These are phyloP conservation scores for Betula pendula DNA, from an alignment of 306 rosid species.

Conservation along the genomic window DNA sequence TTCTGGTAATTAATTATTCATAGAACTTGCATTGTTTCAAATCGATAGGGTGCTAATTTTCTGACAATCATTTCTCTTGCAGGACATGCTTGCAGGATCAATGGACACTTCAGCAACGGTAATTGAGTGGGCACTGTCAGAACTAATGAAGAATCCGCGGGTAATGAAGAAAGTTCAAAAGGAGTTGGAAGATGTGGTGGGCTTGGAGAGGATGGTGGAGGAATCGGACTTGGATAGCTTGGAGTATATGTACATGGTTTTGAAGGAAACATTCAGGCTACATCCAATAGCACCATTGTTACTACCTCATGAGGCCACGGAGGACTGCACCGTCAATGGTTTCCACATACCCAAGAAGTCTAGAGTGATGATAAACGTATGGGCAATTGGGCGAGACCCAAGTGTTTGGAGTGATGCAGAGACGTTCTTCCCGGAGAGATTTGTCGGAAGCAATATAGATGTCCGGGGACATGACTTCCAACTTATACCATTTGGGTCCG, in stretches of 20 bases:
- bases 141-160: conserved; percentile 50
- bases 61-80: not conserved
- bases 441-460: conserved; percentile 23
- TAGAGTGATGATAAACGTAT: conserved; percentile 22
- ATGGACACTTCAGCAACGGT: conserved; percentile 62
- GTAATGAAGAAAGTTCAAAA: conserved; percentile 59
- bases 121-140: conserved; percentile 54
- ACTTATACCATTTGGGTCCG: conserved; percentile 25
- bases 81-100: conserved; percentile 59
- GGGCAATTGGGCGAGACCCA: conserved; percentile 35
- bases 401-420: conserved; percentile 33
- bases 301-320: conserved; percentile 49
- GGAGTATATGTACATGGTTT: conserved; percentile 45
- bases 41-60: not conserved
- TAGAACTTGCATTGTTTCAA: not conserved
- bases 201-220: conserved; percentile 57
- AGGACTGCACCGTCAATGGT: conserved; percentile 48
- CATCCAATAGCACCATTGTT: conserved; percentile 64
- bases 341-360: conserved; percentile 48
- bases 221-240: conserved; percentile 56
- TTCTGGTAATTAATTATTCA: conserved; percentile 41
- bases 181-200: conserved; percentile 51
- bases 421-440: conserved; percentile 33
- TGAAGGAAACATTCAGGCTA: conserved; percentile 57
- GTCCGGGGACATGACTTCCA: conserved; percentile 20